Evolutionary conservation across 2,329 filamentous ascomycete genomes (phyloP).

Genomic region (Gliomastix tumulicola): DNA sequence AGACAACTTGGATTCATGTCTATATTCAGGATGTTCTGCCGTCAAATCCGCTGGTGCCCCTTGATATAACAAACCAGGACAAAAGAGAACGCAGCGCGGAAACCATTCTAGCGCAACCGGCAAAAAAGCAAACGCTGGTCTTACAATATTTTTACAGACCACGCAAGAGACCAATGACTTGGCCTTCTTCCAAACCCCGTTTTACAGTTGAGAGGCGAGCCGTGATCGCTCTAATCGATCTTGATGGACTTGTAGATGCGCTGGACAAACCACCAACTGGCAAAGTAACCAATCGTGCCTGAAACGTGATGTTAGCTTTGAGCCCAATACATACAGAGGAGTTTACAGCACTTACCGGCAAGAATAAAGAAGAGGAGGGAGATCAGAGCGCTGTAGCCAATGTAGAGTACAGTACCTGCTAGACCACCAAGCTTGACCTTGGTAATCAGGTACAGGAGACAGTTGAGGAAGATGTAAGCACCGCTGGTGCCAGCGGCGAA

Average conservation of each 20-base stretch:
- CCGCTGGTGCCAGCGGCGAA: constrained; percentile 85
- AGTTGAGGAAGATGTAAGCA: constrained; percentile 86
- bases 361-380: constrained; percentile 90
- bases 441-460: constrained; percentile 83
- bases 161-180: background rate
- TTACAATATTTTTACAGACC: constrained; percentile 22
- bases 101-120: too few species aligned
- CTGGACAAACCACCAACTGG: constrained; percentile 88
- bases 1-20: too few species aligned
- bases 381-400: constrained; percentile 86
- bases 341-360: constrained; percentile 60
- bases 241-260: constrained; percentile 98
- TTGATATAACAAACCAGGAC: too few species aligned
- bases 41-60: too few species aligned
- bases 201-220: too few species aligned
- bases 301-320: constrained; percentile 3
- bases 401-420: constrained; percentile 81
- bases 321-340: background rate
- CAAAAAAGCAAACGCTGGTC: constrained; percentile 15
- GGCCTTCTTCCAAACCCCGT: too few species aligned
- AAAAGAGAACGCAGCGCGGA: too few species aligned
- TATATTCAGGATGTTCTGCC: too few species aligned
- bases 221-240: constrained; percentile 69
- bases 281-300: constrained; percentile 95
- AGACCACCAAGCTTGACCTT: constrained; percentile 80